Base-by-base conservation (phyloP, 2,329 filamentous ascomycete species). In the Aspergillus luchuensis region DNA sequence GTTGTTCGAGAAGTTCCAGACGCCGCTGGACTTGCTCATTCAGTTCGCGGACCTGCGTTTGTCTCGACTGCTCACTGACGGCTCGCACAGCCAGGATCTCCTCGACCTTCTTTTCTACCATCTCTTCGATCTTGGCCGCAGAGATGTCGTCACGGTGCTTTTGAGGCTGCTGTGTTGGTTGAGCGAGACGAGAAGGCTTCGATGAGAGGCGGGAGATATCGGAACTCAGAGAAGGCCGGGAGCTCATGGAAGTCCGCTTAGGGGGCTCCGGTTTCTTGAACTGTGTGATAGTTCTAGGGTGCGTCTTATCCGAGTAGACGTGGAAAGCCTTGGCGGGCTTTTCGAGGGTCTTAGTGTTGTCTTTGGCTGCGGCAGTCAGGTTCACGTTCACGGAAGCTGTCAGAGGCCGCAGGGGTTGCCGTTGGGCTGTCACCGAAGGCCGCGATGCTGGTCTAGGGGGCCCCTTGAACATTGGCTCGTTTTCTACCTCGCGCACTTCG, bases 401-500 rank as follows among this genome's bases (percentile, higher is more conserved):
- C 47, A 97, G 81, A 10, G 92, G 89, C 15, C 91, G 86, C 23
- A 97, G 78, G 8, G 94, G 92, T 72, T 97, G 92, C 15, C 94
- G 85, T 57, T 82, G 79, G 11, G 82, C 77, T 7, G 80, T 80
- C 3, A 76, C 58, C 17, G 65, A 78, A 66, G 67, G 74, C 69
- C 67, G 77, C 67, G 65, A 70, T 11, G 71, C 78, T n/a, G 84
- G 81, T 58, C 87, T 84, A 28, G 89, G 87, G 58, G 86, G 84
- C 57, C 90, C 88, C 72, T 91, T 92, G 80, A 91, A 96, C 43
- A 97, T 89, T 4, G 96, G 89, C 72, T 97, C 92, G 71, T 98
- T 98, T 76, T 98, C 94, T 60, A 97, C 91, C 75, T 98, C 95
- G 54, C 92, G 89, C 10, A 97, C 90, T 75, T 98, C 94, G 67